These are phyloP conservation scores for Populus alba DNA, from an alignment of 345 rosid genomes.

Conservation along the genomic window DNA sequence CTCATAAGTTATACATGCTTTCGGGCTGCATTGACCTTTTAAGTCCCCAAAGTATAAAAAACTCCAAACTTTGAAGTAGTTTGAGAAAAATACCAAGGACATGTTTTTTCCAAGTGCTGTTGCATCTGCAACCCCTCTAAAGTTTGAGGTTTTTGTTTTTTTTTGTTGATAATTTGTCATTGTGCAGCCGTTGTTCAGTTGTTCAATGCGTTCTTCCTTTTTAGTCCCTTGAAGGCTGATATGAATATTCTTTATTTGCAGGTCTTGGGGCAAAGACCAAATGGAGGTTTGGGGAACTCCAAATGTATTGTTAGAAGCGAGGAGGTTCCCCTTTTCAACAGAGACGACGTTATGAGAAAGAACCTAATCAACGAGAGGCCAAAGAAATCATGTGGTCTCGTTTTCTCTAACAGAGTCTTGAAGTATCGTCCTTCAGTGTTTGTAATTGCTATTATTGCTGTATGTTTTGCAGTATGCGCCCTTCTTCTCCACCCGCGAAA, in stretches of 20 bases:
- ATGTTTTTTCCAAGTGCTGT: neutral
- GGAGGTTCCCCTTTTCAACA: conserved; percentile 47
- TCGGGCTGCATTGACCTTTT: neutral
- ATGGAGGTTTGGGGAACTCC: conserved; percentile 25
- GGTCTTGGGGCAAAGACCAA: conserved; percentile 42
- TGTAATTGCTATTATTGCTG: conserved; percentile 37
- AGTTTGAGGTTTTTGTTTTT: neutral
- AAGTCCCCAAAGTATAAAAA: neutral
- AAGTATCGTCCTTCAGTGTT: conserved; percentile 48
- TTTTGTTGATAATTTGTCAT: neutral
- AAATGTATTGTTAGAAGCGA: conserved; percentile 29
- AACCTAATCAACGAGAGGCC: conserved; percentile 40
- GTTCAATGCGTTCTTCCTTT: neutral
- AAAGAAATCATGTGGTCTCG: conserved; percentile 37
- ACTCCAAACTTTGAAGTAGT: neutral
- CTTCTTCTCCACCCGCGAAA: conserved; percentile 67
- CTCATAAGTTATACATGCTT: neutral
- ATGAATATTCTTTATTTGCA: conserved; percentile 28
- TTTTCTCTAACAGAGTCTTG: conserved; percentile 25
- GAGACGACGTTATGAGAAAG: conserved; percentile 49
- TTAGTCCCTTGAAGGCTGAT: neutral
- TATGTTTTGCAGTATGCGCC: conserved; percentile 73
- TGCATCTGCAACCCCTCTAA: neutral
- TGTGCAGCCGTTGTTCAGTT: neutral
- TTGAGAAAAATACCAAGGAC: neutral